These are phyloP conservation scores for Sequoiadendron giganteum DNA, from an alignment of 75 land plant genomes.

Conservation along the genomic window DNA sequence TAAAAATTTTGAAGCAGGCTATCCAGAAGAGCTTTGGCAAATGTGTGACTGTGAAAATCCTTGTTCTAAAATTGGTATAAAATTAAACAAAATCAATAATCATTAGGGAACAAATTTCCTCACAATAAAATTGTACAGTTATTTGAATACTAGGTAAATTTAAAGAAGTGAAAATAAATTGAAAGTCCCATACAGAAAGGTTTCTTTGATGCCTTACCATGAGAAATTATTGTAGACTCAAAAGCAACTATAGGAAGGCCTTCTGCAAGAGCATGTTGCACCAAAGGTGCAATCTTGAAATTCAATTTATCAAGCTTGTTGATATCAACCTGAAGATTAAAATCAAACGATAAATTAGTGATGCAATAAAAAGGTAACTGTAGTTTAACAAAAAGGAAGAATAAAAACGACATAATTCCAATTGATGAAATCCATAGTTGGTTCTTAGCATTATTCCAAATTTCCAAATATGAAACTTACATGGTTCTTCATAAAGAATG, in stretches of 20 bases:
- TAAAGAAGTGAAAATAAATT: background rate
- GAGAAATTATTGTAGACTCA: conserved; percentile 96
- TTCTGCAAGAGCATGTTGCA: conserved; percentile 54
- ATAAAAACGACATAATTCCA: background rate
- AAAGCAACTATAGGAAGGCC: conserved; percentile 88
- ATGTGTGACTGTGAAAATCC: no score
- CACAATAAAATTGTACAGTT: background rate
- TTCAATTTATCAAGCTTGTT: background rate
- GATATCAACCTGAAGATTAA: background rate
- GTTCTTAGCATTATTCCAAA: background rate
- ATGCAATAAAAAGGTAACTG: background rate
- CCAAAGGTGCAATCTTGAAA: conserved; percentile 46
- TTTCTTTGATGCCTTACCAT: conserved; percentile 50
- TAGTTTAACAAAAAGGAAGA: background rate
- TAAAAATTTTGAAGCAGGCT: no score
- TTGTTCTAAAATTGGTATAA: no score
- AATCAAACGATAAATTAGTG: background rate
- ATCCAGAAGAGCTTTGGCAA: no score
- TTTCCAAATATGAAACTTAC: background rate
- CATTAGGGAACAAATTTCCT: background rate
- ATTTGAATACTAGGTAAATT: background rate
- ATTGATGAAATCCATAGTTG: background rate
- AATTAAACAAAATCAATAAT: background rate
- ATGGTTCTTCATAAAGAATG: background rate
- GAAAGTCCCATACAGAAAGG: background rate